These are phyloP conservation scores for Botrytis fabae DNA, from an alignment of 2,329 filamentous ascomycete species.

Conservation along the genomic window DNA sequence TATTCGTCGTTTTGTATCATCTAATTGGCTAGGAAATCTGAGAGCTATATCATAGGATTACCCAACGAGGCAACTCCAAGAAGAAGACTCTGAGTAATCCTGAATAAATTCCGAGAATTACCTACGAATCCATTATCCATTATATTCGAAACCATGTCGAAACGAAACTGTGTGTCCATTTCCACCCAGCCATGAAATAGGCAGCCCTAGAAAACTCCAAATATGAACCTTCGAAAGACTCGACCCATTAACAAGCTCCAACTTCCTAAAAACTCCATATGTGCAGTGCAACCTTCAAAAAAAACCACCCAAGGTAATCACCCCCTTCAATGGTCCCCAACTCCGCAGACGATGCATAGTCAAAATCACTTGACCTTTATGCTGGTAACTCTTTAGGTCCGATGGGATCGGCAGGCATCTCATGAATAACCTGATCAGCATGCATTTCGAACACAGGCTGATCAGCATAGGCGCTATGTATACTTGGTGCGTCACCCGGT, in stretches of 20 bases:
- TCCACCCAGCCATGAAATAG: background rate
- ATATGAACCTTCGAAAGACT: background rate
- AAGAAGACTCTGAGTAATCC: slow-evolving; percentile 1
- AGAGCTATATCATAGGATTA: background rate
- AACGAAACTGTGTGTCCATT: background rate
- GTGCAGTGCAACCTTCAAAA: background rate
- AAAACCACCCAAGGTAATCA: background rate
- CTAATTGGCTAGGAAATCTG: background rate
- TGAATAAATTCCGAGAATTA: background rate
- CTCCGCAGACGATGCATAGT: background rate
- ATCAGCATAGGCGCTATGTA: background rate
- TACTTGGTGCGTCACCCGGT: background rate
- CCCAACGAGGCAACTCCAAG: background rate
- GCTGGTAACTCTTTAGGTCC: background rate
- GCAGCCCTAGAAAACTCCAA: background rate
- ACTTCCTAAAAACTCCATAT: background rate
- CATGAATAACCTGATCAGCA: background rate
- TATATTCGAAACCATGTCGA: background rate
- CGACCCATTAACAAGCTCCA: background rate
- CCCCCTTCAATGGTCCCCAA: background rate
- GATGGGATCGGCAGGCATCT: background rate
- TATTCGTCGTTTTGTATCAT: background rate
- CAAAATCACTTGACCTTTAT: background rate
- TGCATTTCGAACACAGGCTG: background rate
- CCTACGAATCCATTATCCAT: background rate